phyloP scores from a whole-genome alignment of 495 filamentous ascomycete genomes.

The Terfezia claveryi region DNA sequence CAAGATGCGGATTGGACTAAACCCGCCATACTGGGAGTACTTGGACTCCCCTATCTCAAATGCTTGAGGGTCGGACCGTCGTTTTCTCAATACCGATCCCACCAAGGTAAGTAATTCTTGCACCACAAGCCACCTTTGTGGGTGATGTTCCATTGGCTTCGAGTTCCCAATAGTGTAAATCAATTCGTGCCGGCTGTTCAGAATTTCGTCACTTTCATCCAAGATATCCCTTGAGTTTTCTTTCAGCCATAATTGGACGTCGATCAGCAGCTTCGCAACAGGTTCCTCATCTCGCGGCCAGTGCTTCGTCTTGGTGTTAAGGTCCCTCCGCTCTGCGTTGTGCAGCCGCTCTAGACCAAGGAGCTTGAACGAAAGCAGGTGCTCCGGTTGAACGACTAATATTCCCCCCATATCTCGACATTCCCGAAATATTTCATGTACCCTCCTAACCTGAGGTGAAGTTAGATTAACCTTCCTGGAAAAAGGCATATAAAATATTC shows the following conservation, averaged over 20 bases:
- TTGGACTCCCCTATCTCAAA: neutral
- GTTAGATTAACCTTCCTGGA: slow-evolving; percentile 29
- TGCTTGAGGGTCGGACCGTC: neutral
- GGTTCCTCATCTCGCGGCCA: too few species aligned
- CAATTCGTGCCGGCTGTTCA: slow-evolving; percentile 38
- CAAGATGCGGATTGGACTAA: neutral
- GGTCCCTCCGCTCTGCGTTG: neutral
- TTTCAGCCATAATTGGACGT: slow-evolving; percentile 25
- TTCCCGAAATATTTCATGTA: slow-evolving; percentile 24
- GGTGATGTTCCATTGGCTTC: slow-evolving; percentile 30
- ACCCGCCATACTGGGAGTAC: neutral
- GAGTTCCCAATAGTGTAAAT: slow-evolving; percentile 48
- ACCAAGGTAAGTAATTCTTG: slow-evolving; percentile 18
- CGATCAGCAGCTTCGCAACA: slow-evolving; percentile 16
- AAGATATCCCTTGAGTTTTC: slow-evolving; percentile 30
- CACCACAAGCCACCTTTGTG: slow-evolving; percentile 36
- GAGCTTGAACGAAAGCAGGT: slow-evolving; percentile 45
- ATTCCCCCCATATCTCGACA: slow-evolving; percentile 30
- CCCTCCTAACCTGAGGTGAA: slow-evolving; percentile 5
- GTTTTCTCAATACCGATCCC: neutral
- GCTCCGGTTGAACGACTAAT: slow-evolving; percentile 43
- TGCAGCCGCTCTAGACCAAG: slow-evolving; percentile 32
- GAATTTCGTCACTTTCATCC: slow-evolving; percentile 46
- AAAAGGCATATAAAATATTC: slow-evolving; percentile 40
- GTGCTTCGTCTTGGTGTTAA: neutral